Percentiles rank a stretch among this genome's conserved stretches.
These are phyloP conservation scores for Penicillium capsulatum DNA, from an alignment of 2,329 filamentous ascomycete species.

Conservation along the genomic window DNA sequence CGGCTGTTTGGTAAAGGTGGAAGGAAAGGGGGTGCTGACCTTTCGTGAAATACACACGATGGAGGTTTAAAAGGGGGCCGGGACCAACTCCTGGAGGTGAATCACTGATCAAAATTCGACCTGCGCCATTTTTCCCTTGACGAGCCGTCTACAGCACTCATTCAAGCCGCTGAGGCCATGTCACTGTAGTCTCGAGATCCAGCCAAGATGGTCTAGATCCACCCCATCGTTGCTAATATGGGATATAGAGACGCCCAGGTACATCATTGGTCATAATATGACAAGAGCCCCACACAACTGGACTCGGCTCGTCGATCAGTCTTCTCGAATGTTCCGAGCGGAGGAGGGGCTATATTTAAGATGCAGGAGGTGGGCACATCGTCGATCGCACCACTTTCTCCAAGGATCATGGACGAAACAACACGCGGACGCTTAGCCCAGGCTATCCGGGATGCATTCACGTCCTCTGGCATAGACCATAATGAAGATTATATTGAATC, in stretches of 20 bases:
- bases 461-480: slow-evolving; percentile 1
- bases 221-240: slow-evolving; percentile 1
- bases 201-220: background rate
- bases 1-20: too few species aligned
- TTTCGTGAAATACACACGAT: too few species aligned
- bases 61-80: too few species aligned
- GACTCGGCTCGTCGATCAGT: slow-evolving; percentile 1
- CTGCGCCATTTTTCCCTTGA: too few species aligned
- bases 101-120: too few species aligned
- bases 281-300: background rate
- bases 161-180: too few species aligned
- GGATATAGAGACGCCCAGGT: background rate
- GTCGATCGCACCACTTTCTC: background rate
- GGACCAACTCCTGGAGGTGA: too few species aligned
- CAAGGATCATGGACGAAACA: slow-evolving; percentile 2
- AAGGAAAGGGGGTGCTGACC: too few species aligned
- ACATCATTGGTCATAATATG: background rate
- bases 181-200: background rate
- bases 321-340: slow-evolving; percentile 1
- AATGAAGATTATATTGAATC: slow-evolving; percentile 6
- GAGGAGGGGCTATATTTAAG: background rate
- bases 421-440: slow-evolving; percentile 1
- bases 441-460: slow-evolving; percentile 5
- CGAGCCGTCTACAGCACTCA: too few species aligned
- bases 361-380: background rate